Conservation (phyloP, 2,329 filamentous ascomycete genomes). For the Aschersonia sp. region DNA sequence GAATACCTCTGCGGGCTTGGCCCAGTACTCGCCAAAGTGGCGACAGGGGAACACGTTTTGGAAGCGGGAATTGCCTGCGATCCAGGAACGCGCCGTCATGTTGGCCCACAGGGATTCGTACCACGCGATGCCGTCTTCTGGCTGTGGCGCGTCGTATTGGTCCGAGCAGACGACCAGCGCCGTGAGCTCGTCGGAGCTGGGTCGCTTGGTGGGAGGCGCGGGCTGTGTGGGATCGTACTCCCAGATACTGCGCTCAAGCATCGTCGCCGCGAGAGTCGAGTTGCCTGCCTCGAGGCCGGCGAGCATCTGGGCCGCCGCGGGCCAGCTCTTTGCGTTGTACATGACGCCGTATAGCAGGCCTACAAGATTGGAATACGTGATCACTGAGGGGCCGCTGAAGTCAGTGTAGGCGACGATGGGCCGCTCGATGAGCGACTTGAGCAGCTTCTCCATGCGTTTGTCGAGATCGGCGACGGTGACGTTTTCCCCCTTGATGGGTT, state of each 20-base stretch:
- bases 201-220: constrained; percentile 11
- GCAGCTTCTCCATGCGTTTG: constrained; percentile 21
- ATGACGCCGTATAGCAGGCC: constrained; percentile 23
- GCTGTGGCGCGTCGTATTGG: constrained; percentile 25
- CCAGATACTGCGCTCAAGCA: constrained; percentile 24
- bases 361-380: constrained; percentile 30
- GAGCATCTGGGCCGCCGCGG: constrained; percentile 23
- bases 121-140: constrained; percentile 24
- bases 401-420: constrained; percentile 24
- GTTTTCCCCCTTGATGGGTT: constrained; percentile 8
- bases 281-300: constrained; percentile 29
- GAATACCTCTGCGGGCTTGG: constrained; percentile 29
- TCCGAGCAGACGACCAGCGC: constrained; percentile 30
- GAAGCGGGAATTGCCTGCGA: constrained; percentile 32
- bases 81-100: constrained; percentile 30
- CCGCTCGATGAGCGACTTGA: constrained; percentile 21
- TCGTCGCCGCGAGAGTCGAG: constrained; percentile 22
- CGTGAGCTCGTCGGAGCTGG: constrained; percentile 23
- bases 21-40: constrained; percentile 30
- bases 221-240: constrained; percentile 24
- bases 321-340: constrained; percentile 29
- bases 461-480: constrained; percentile 22
- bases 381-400: constrained; percentile 23
- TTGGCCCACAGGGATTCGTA: constrained; percentile 30
- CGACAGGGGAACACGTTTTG: constrained; percentile 29